Conservation (phyloP, 768 basidiomycete species). For the Mycena belliarum region DNA sequence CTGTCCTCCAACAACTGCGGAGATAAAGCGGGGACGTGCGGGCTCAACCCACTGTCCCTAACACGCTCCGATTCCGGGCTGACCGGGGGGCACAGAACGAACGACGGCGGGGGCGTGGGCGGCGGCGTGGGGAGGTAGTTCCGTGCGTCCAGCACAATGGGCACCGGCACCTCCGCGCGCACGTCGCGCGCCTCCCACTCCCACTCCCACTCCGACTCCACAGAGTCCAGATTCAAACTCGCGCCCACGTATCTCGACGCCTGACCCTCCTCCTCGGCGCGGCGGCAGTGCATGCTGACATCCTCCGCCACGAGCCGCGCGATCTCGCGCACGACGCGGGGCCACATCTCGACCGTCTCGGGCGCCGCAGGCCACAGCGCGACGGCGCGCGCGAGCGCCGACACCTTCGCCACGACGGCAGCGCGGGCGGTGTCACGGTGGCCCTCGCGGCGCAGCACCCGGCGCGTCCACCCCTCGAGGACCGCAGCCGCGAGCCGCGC, state of each 20-base stretch:
- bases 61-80: too few species aligned
- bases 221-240: too few species aligned
- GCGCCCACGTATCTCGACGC: background rate
- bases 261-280: background rate
- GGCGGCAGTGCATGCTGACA: background rate
- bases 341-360: slow-evolving; percentile 5
- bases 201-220: too few species aligned
- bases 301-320: slow-evolving; percentile 8
- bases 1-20: too few species aligned
- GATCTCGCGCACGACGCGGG: slow-evolving; percentile 2
- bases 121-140: slow-evolving; percentile 17
- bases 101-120: slow-evolving; percentile 12
- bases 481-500: slow-evolving; percentile 68
- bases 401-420: slow-evolving; percentile 35
- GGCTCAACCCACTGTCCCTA: too few species aligned
- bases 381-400: slow-evolving; percentile 32
- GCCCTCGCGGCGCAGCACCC: slow-evolving; percentile 32
- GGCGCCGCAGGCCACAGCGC: slow-evolving; percentile 24
- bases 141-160: background rate
- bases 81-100: too few species aligned
- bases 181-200: too few species aligned
- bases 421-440: slow-evolving; percentile 27
- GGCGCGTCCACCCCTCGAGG: slow-evolving; percentile 71
- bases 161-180: background rate
- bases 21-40: too few species aligned